These are phyloP conservation scores for Candida manassasensis DNA, from an alignment of 805 yeast genomes.

Conservation along the genomic window DNA sequence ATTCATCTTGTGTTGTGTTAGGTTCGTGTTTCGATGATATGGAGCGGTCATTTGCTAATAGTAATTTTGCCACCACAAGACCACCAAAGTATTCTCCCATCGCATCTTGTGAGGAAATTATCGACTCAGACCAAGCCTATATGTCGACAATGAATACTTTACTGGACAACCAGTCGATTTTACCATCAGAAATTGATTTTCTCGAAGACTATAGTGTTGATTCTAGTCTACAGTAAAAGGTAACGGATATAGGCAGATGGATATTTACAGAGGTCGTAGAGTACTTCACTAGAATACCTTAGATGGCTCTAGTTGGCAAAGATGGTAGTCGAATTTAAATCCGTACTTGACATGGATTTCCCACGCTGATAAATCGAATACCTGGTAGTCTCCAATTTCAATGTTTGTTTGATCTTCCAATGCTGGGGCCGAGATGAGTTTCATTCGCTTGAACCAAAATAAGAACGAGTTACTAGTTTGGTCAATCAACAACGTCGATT, in stretches of 20 bases:
- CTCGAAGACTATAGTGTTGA: background rate
- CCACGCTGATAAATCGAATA: slow-evolving; percentile 39
- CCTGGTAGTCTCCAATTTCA: slow-evolving; percentile 37
- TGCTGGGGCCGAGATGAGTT: slow-evolving; percentile 9
- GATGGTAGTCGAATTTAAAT: slow-evolving; percentile 31
- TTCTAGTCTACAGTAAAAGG: background rate
- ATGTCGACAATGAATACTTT: no score
- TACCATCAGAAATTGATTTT: background rate
- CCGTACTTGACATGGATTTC: slow-evolving; percentile 35
- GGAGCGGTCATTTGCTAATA: no score
- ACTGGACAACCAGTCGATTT: background rate
- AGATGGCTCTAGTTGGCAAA: slow-evolving; percentile 29
- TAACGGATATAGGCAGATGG: no score
- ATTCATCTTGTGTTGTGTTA: no score
- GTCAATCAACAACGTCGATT: slow-evolving; percentile 5
- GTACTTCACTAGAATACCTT: slow-evolving; percentile 3
- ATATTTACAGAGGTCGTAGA: background rate
- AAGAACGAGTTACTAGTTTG: slow-evolving; percentile 9
- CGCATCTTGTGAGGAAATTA: no score
- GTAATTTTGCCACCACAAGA: no score
- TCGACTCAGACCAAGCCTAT: no score
- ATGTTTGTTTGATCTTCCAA: slow-evolving; percentile 8
- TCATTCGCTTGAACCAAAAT: slow-evolving; percentile 26
- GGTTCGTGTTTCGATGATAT: no score
- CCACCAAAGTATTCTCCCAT: no score